Base-by-base conservation (phyloP, 495 filamentous ascomycete genomes). In the Penicillium flavigenum region DNA sequence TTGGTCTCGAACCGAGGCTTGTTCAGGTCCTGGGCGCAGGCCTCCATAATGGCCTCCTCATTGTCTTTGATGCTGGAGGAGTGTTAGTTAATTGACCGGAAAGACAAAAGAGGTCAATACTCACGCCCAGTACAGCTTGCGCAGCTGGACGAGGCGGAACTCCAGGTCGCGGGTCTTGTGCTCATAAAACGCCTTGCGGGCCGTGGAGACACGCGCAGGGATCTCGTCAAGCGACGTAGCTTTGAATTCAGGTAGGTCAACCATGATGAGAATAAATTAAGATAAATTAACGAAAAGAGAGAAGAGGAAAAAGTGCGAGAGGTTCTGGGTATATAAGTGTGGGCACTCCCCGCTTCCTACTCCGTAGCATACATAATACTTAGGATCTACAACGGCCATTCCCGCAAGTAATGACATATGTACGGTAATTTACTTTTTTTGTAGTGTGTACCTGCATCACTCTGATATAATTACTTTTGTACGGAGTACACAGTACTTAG, bases 81-180 rank as follows among this genome's bases (percentile, higher is more conserved):
- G 31, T 12, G 62, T 64, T 51, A 69, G 22, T 44, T 4, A 7
- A 10, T 3, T 22, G 22, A 14, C 49, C 6, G 14, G 31, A 27
- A 27, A 14, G 19, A 34, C 10, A 32, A 16, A 10, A 20, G 46
- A 32, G 31, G n/a, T 3, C 56, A 22, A 10, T 19, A 63, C 75
- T 76, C 67, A 86, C 83, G 83, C 92, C 92, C 92, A 96, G 77
- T 95, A 97, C 43, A 97, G 86, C 78, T 91, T 92, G 48, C 91
- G 87, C 38, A 97, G 85, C 79, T 97, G 93, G 17, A 82, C 75
- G 49, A 91, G 79, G 51, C 94, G 83, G 79, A 88, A 98, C 62
- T 88, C 82, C 54, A 96, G 67, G 51, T 88, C 80, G 65, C 88
- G 88, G 4, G 90, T 96, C 76, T 88, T 89, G 71, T 93, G 86